These are phyloP conservation scores for Przewalskia tangutica DNA, from an alignment of 257 asterid species.

Conservation along the genomic window DNA sequence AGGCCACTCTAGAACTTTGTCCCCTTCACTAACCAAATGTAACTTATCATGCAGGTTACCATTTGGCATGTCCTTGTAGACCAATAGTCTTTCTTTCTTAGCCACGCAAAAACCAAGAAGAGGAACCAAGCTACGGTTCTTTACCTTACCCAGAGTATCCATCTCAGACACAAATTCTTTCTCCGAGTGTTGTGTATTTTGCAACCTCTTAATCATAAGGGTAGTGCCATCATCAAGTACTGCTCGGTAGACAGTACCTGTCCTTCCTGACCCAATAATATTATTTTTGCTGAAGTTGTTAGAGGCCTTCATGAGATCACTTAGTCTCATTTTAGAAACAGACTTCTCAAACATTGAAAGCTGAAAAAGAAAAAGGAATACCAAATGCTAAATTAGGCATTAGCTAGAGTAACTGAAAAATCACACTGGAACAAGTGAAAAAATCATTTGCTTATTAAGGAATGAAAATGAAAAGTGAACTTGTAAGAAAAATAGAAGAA, in stretches of 20 bases:
- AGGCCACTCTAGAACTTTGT: slow-evolving; percentile 25
- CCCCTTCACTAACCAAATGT: slow-evolving; percentile 14
- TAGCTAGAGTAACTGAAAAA: neutral
- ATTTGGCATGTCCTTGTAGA: slow-evolving; percentile 33
- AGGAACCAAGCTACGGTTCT: slow-evolving; percentile 31
- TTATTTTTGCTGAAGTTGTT: slow-evolving; percentile 25
- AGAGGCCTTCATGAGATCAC: slow-evolving; percentile 36
- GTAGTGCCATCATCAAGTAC: slow-evolving; percentile 27
- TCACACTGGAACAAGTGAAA: neutral
- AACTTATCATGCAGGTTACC: slow-evolving; percentile 29
- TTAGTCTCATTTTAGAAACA: slow-evolving; percentile 33
- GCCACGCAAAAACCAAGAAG: slow-evolving; percentile 36
- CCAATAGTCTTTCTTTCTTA: slow-evolving; percentile 30
- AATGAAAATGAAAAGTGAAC: neutral
- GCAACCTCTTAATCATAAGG: slow-evolving; percentile 35
- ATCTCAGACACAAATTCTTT: slow-evolving; percentile 35
- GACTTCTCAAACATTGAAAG: slow-evolving; percentile 36
- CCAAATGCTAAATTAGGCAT: neutral
- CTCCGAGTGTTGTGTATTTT: slow-evolving; percentile 30
- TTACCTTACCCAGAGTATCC: slow-evolving; percentile 31
- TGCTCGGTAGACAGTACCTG: slow-evolving; percentile 32
- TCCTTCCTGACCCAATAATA: slow-evolving; percentile 28
- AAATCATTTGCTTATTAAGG: neutral
- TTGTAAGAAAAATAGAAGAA: too few species aligned
- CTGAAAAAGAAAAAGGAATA: slow-evolving; percentile 14